Evolutionary conservation across 148 eudicot species (phyloP), one percentile per base, ranked within the genome.

Genomic region (Silene conica): DNA sequence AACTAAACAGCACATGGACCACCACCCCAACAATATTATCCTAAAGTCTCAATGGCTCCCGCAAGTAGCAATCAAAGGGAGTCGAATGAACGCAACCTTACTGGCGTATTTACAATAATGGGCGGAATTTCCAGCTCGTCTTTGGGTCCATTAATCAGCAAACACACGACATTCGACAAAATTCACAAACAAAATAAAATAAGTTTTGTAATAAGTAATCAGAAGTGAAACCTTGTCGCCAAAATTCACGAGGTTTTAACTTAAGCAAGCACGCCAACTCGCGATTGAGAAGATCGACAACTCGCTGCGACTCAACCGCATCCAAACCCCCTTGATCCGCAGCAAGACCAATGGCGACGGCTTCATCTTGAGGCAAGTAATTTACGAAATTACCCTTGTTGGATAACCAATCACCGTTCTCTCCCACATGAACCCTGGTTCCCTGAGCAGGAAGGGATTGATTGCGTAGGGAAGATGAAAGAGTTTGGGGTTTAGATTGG

Each of bases 311-410:
- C 80, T 89, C 96, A 22, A 89, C 77, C 0, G 96, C 88, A 78
- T 94, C 97, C 74, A 86, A 82, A n/a, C 87, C 98, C 26, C 96
- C 98, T 43, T 94, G 85, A 3, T 85, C 89, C 9, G 88, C 86
- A 20, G 90, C 83, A 12, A 89, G 71, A 28, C 98, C 98, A 4
- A 89, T 79, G 1, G 98, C 98, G 18, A 94, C 96, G 0, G 98
- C 98, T 79, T 94, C 98, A 69, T 94, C 98, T 68, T 94, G 98
- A 0, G 98, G 96, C 75, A 94, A 78, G 77, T 88, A 94, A 81
- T 85, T 83, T 7, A 94, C 92, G 70, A 91, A 94, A 77, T 72
- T 85, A 71, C 92, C 90, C 72, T 50, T 69, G 8, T 15, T 25
- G 21, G 60, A 22, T 6, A 69, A 34, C 70, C 70, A 67, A 23